Conservation (phyloP, 169 alveolate species). For the Pseudocohnilembus persalinus region DNA sequence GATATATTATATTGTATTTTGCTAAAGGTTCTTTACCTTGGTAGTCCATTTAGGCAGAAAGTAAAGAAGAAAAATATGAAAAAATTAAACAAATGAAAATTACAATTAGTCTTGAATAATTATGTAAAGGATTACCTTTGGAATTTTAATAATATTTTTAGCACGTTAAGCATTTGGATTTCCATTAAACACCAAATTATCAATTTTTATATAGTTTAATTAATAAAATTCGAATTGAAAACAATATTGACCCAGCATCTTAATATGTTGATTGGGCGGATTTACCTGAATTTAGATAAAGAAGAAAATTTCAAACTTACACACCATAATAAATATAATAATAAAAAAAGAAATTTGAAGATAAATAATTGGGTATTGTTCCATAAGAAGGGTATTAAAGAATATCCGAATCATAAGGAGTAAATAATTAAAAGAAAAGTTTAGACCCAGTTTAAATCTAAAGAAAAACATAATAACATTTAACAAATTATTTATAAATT, state of each 20-base stretch:
- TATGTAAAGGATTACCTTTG: constrained; percentile 65
- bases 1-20: constrained; percentile 68
- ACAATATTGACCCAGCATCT: background rate
- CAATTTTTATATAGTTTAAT: constrained; percentile 12
- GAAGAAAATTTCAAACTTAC: background rate
- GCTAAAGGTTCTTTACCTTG: constrained; percentile 73
- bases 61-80: constrained; percentile 73
- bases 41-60: constrained; percentile 70
- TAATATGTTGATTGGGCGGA: constrained; percentile 21
- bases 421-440: no score
- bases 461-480: background rate
- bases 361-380: background rate
- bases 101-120: constrained; percentile 56
- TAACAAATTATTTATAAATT: background rate
- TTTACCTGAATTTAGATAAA: constrained; percentile 13
- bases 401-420: background rate
- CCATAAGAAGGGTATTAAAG: background rate
- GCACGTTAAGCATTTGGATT: constrained; percentile 27
- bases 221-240: constrained; percentile 1
- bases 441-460: background rate
- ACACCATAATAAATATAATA: background rate
- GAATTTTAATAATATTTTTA: constrained; percentile 60
- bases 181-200: constrained; percentile 47
- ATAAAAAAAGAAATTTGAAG: background rate
- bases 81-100: constrained; percentile 71